These are phyloP conservation scores for Echium plantagineum DNA, from an alignment of 257 asterid genomes.

Conservation along the genomic window DNA sequence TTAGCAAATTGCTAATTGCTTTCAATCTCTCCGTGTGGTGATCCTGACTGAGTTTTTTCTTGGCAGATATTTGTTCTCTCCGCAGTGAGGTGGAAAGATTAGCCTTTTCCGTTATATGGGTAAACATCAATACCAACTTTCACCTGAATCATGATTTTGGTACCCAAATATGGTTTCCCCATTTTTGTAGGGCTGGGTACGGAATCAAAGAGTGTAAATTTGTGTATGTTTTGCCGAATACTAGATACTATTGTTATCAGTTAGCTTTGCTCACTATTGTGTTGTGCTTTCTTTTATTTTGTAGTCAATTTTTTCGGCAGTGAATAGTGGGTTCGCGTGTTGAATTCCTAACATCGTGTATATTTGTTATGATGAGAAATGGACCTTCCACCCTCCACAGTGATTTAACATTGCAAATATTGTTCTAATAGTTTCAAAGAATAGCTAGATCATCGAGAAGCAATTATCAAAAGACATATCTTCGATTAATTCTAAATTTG, in stretches of 20 bases:
- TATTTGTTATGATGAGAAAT: not conserved
- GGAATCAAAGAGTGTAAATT: not conserved
- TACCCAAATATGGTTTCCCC: not conserved
- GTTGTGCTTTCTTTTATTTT: not conserved
- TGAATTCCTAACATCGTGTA: too few relatives aligned
- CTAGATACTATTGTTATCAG: not conserved
- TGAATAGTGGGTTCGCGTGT: not conserved
- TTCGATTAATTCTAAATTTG: too few relatives aligned
- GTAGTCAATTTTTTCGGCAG: not conserved
- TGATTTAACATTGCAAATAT: not conserved
- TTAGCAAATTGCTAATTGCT: not conserved
- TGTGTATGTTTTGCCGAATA: not conserved
- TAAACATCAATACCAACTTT: conserved; percentile 17
- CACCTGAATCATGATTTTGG: not conserved
- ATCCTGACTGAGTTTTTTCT: conserved; percentile 7
- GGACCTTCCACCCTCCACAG: not conserved
- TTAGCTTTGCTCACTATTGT: not conserved
- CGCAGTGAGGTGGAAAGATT: conserved; percentile 94
- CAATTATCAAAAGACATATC: not conserved
- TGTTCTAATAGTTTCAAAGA: not conserved
- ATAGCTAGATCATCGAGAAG: not conserved
- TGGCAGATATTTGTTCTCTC: conserved; percentile 87
- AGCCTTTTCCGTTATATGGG: conserved; percentile 97
- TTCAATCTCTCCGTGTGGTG: not conserved
- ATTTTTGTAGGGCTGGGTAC: not conserved